phyloP scores from a whole-genome alignment of 345 rosid genomes.

The Corchorus capsularis region DNA sequence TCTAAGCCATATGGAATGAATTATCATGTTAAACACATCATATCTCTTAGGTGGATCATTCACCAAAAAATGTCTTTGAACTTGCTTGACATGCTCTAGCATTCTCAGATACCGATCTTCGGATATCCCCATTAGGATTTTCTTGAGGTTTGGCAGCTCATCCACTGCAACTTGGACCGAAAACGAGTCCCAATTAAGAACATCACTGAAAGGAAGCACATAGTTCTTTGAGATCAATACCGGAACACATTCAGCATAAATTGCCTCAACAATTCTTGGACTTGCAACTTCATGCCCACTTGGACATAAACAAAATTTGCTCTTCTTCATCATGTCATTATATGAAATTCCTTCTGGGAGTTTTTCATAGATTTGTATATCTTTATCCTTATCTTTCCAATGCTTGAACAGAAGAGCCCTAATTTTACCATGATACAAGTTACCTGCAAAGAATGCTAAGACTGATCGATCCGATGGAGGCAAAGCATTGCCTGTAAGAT shows the following conservation, averaged over 20 bases:
- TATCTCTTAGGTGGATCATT: slow-evolving; percentile 66
- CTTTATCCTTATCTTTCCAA: slow-evolving; percentile 66
- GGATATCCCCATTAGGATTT: slow-evolving; percentile 48
- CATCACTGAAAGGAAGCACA: slow-evolving; percentile 70
- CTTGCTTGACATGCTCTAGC: slow-evolving; percentile 47
- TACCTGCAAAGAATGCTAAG: slow-evolving; percentile 75
- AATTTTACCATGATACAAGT: slow-evolving; percentile 60
- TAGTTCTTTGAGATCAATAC: slow-evolving; percentile 62
- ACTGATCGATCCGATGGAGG: slow-evolving; percentile 45
- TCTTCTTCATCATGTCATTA: slow-evolving; percentile 47
- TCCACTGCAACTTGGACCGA: slow-evolving; percentile 50
- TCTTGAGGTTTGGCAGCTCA: slow-evolving; percentile 55
- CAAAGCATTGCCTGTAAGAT: slow-evolving; percentile 43
- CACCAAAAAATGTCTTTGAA: slow-evolving; percentile 57
- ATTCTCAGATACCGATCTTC: slow-evolving; percentile 44
- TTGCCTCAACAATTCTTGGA: slow-evolving; percentile 75
- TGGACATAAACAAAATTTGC: slow-evolving; percentile 72
- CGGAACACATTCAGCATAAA: slow-evolving; percentile 73
- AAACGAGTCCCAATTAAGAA: slow-evolving; percentile 62
- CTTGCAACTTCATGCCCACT: slow-evolving; percentile 89
- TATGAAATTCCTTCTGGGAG: slow-evolving; percentile 47
- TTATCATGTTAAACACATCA: slow-evolving; percentile 71
- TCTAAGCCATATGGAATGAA: slow-evolving; percentile 78
- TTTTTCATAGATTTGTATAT: slow-evolving; percentile 53
- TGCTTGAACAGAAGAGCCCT: slow-evolving; percentile 50